Conservation (phyloP, 1,139 yeast genomes). For the Blastobotrys indianensis region DNA sequence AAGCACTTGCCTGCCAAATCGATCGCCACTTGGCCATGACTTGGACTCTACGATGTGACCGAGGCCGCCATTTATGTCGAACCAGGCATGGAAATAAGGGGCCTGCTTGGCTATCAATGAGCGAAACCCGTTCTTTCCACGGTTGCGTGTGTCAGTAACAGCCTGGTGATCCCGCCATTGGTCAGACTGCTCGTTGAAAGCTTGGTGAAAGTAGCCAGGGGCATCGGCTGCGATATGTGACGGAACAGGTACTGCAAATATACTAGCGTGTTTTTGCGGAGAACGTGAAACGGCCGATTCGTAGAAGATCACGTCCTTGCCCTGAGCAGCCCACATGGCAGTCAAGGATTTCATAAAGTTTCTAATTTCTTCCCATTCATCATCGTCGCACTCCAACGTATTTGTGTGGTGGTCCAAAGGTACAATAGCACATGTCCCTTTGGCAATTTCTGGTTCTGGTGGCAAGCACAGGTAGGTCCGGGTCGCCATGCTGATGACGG, state of each 20-base stretch:
- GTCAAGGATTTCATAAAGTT: conserved; percentile 41
- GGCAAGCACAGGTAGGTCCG: conserved; percentile 31
- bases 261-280: conserved; percentile 38
- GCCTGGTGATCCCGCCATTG: conserved; percentile 40
- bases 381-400: conserved; percentile 39
- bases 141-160: conserved; percentile 33
- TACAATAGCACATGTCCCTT: conserved; percentile 36
- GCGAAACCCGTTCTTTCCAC: conserved; percentile 35
- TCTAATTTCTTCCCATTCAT: conserved; percentile 43
- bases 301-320: conserved; percentile 40
- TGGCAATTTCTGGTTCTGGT: conserved; percentile 37
- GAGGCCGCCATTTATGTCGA: conserved; percentile 41
- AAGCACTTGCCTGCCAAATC: conserved; percentile 41
- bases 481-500: conserved; percentile 31
- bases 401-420: conserved; percentile 41
- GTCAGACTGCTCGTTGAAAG: conserved; percentile 36
- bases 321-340: conserved; percentile 36
- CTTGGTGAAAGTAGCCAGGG: conserved; percentile 40
- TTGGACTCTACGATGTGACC: conserved; percentile 46
- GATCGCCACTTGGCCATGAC: conserved; percentile 43
- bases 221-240: conserved; percentile 28
- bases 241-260: conserved; percentile 43
- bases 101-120: conserved; percentile 42
- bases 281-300: conserved; percentile 37
- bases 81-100: conserved; percentile 49